Evolutionary conservation across 2,329 filamentous ascomycete genomes (phyloP), one percentile per base, ranked within the genome.

Genomic region (Akanthomyces muscarius): DNA sequence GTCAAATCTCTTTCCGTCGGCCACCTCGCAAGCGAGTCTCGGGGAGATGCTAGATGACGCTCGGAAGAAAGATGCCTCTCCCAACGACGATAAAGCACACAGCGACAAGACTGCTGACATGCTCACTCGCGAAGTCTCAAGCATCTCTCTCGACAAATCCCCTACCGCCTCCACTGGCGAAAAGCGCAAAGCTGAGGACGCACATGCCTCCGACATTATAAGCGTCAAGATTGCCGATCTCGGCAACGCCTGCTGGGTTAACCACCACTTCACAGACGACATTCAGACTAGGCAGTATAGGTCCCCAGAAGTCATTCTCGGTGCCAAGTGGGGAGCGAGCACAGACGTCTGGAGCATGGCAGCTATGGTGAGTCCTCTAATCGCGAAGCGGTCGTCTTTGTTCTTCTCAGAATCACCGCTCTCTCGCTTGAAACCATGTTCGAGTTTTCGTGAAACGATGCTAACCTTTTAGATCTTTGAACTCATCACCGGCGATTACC

Each of bases 291-390:
- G 95, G 71, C 95, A 99, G 77, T 99, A 99, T 76, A 85, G 95
- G 63, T 98, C 95, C 1, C 95, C 95, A 1, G 95, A 99, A 77
- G 95, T 99, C 63, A 98, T 99, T 65, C 81, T 99, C 23, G 95
- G 95, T 45, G 87, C 92, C 3, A 98, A 98, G 80, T 99, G 95
- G 95, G 95, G 95, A 68, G 95, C 95, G n/a, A 98, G 94, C 74
- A 98, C 95, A 1, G 95, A 99, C 77, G 91, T 98, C 8, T 99
- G 95, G 95, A 98, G 94, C 78, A 99, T 99, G 95, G 93, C 95
- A 64, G 91, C 91, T 69, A 99, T 99, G 95, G 95, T 98, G 83
- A 23, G 45, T 50, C 18, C n/a, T 36, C n/a, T 28, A 21, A 5
- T 16, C 11, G 23, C 16, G n/a, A 21, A 5, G 54, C 10, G 30